Evolutionary conservation across 2,329 filamentous ascomycete genomes (phyloP), one percentile per base, ranked within the genome.

Genomic region (Simplicillium aogashimaense): DNA sequence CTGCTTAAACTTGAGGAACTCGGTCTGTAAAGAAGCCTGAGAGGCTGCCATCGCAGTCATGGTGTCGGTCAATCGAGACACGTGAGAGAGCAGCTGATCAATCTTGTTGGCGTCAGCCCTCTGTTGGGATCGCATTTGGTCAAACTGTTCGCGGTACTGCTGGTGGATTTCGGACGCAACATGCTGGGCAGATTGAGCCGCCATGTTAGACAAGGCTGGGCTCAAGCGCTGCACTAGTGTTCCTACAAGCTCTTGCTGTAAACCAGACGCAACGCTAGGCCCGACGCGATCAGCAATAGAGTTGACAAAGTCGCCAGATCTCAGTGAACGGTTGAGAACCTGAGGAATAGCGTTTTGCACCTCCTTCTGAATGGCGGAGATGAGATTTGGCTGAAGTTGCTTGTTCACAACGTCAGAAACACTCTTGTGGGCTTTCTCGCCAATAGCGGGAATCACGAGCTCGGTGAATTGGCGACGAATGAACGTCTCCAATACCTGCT

Each of bases 391-490:
- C 47, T 76, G 74, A 41, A 95, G 64, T 45, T 78, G 78, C 47
- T 76, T 71, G 41, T 77, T 73, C 17, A 97, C 69, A 55, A 86
- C 79, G 45, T 83, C 81, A 40, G 82, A 75, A 20, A 95, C 70
- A 4, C 81, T 74, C 45, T 78, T 75, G 35, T 76, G 71, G 12
- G 85, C 78, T 33, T 81, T 70, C 38, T 80, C 73, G 32, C 79
- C 74, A 42, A 97, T 67, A 28, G 80, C 70, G 10, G 92, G 90
- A 39, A 95, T 68, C 35, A 95, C 77, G 12, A 79, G 72, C 41
- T 79, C 72, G 45, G 86, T 76, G 48, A 95, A 86, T 57, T 84
- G 83, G 36, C 79, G 73, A 36, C 78, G 76, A 38, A 95, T 81
- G 49, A 94, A 85, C 45, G 78, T 80, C 45, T 79, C 72, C 30